Evolutionary conservation across 352 stramenopile species (phyloP).

Genomic region (Phytophthora capsici): DNA sequence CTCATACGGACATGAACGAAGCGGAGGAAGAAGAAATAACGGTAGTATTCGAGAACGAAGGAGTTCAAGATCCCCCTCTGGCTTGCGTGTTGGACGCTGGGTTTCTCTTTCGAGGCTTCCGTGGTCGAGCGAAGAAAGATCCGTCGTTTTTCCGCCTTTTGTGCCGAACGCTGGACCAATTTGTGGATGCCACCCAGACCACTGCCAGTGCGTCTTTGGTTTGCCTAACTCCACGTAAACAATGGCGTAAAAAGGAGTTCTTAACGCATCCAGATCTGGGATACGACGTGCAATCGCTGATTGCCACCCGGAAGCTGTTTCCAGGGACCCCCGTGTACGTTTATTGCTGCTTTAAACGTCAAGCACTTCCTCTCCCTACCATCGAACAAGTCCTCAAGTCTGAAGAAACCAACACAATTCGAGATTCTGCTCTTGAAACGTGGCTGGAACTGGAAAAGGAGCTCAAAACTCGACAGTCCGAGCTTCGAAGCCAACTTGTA

Average conservation of each 20-base stretch:
- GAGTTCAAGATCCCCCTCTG: constrained; percentile 18
- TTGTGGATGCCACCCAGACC: constrained; percentile 24
- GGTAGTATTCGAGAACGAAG: constrained; percentile 22
- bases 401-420: constrained; percentile 2
- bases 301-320: constrained; percentile 21
- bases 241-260: constrained; percentile 72
- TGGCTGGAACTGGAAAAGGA: constrained; percentile 25
- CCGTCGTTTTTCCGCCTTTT: constrained; percentile 49
- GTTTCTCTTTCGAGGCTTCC: constrained; percentile 59
- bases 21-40: constrained; percentile 17
- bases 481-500: constrained; percentile 12
- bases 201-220: constrained; percentile 31
- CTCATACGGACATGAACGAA: constrained; percentile 1
- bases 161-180: constrained; percentile 38
- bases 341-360: constrained; percentile 45
- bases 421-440: constrained; percentile 23
- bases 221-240: constrained; percentile 62
- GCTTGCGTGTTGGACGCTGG: constrained; percentile 57
- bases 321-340: constrained; percentile 40
- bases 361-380: constrained; percentile 1
- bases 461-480: constrained; percentile 10
- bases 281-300: constrained; percentile 42
- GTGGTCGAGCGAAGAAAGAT: constrained; percentile 58
- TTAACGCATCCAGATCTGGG: constrained; percentile 43
- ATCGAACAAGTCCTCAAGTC: neutral